A percentile compares a stretch with the other conserved stretches of the same genome.
These are phyloP conservation scores for Penicillium bovifimosum DNA, from an alignment of 495 filamentous ascomycete genomes.

Conservation along the genomic window DNA sequence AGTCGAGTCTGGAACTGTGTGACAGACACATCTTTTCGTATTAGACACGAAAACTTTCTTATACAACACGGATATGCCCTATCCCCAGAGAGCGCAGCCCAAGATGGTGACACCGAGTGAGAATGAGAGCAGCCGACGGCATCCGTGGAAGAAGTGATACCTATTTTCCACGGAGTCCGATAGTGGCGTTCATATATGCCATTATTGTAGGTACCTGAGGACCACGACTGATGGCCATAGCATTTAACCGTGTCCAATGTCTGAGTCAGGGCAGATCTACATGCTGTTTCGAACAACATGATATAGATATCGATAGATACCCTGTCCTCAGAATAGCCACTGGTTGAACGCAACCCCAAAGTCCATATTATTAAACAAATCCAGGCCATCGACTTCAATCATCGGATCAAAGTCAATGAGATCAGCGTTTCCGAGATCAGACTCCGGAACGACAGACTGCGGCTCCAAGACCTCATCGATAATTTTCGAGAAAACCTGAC, in stretches of 20 bases:
- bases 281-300: neutral
- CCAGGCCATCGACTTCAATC: slow-evolving; percentile 17
- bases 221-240: neutral
- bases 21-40: too few species aligned
- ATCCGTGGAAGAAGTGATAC: neutral
- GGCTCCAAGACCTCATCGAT: slow-evolving; percentile 35
- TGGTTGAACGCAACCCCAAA: slow-evolving; percentile 27
- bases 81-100: neutral
- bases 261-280: neutral
- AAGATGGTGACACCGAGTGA: slow-evolving; percentile 10
- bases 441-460: neutral
- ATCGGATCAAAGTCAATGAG: slow-evolving; percentile 14
- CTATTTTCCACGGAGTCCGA: neutral
- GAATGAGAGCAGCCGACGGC: neutral
- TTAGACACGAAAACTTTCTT: too few species aligned
- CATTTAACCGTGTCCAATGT: too few species aligned
- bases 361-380: slow-evolving; percentile 24
- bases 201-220: too few species aligned
- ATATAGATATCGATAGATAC: neutral
- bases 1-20: too few species aligned
- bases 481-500: slow-evolving; percentile 25
- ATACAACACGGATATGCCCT: too few species aligned
- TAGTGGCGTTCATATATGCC: too few species aligned
- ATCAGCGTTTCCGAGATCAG: neutral
- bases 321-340: slow-evolving; percentile 22